Base-by-base conservation (phyloP, 352 stramenopile genomes). In the Salisapilia sapeloensis region DNA sequence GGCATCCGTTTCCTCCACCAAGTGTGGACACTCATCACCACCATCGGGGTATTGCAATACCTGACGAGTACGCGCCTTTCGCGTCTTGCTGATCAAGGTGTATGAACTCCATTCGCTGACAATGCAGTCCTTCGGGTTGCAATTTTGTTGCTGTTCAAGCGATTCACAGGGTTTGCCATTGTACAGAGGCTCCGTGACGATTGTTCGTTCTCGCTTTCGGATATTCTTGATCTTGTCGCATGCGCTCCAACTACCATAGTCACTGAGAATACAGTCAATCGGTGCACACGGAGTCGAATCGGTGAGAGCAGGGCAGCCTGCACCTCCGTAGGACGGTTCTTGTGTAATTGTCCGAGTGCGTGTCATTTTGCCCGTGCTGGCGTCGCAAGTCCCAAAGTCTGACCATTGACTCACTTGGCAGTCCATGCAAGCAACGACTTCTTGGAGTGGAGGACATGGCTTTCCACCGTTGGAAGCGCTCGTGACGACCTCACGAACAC, bases 121-220 rank as follows among this genome's bases (percentile, higher is more conserved):
- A 23, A 56, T 54, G 34, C 65, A 82, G 43, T 82, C 51, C 0
- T 42, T 58, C 8, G 62, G 62, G 46, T 78, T 78, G 38, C 66
- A 82, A 40, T 75, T 79, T 18, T 72, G 54, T 16, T 44, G 38
- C 6, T 77, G 55, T 0, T 57, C 45, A 4, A 79, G 48, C 6
- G 35, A 11, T 3, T 55, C 49, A 9, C 66, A 83, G 4, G 35
- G 30, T 1, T 53, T 47, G 9, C 67, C 67, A 11, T 46, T 39
- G 40, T 80, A 80, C 20, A 57, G 44, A 10, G 63, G 44, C 0
- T 49, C 31, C 2, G 40, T 75, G 7, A 49, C 18, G 11, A 80
- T 37, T 0, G 50, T 72, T 13, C 63, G 62, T 0, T 58, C 63
- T 10, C 62, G 58, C 24, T 58, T 60, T 17, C 55, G 54, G 2